Evolutionary conservation across 208 protist species (phyloP).

Genomic region (Acanthamoeba culbertsoni): DNA sequence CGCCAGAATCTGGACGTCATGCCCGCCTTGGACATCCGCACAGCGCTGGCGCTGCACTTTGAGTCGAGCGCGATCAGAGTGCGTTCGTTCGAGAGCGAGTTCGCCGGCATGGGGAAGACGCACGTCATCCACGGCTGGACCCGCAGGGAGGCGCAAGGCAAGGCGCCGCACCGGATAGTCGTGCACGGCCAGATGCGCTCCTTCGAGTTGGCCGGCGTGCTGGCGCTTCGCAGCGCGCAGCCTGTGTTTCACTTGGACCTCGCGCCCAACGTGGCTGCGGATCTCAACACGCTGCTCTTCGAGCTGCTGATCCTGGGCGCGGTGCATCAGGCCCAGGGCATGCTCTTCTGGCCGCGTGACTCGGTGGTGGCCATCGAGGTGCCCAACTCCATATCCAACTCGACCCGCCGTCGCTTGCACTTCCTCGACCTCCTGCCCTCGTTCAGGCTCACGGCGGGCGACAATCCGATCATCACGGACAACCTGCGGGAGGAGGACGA

Average conservation of each 20-base stretch:
- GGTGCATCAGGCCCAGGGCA: not conserved
- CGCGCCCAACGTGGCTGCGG: not conserved
- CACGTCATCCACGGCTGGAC: conserved; percentile 29
- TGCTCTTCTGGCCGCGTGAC: not conserved
- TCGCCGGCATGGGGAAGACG: conserved; percentile 54
- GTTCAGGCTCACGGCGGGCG: not conserved
- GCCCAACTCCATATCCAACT: conserved; percentile 38
- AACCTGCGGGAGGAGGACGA: not conserved
- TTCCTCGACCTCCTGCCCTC: conserved; percentile 1
- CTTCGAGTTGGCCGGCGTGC: not conserved
- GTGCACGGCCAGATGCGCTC: not conserved
- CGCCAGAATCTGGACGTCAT: not conserved
- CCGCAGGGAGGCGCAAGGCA: not conserved
- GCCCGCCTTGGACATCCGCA: not conserved
- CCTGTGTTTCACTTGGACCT: conserved; percentile 35
- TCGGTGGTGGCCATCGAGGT: not conserved
- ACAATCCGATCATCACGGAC: conserved; percentile 2
- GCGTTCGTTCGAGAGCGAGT: conserved; percentile 2
- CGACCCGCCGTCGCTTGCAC: not conserved
- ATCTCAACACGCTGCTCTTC: conserved; percentile 49
- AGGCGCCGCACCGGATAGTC: not conserved
- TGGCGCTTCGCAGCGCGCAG: not conserved
- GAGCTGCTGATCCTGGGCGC: not conserved
- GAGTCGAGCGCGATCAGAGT: not conserved
- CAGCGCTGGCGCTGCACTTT: not conserved